These are phyloP conservation scores for Verticillium longisporum DNA, from an alignment of 2,329 filamentous ascomycete genomes.

Conservation along the genomic window DNA sequence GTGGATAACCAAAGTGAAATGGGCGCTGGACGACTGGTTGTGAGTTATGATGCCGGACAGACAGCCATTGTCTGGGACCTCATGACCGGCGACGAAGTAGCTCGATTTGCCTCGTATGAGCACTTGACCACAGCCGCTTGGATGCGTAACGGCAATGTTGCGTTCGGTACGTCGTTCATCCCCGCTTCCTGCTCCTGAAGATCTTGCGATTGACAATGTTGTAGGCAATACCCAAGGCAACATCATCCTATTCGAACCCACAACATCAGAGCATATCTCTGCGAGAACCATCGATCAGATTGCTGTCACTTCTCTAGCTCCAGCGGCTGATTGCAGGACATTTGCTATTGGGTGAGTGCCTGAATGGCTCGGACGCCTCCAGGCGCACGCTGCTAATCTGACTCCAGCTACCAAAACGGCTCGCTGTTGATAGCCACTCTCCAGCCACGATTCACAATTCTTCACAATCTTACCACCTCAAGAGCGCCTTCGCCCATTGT, in stretches of 20 bases:
- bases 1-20: slow-evolving; percentile 89
- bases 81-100: slow-evolving; percentile 81
- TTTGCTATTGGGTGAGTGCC: slow-evolving; percentile 82
- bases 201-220: slow-evolving; percentile 14
- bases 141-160: slow-evolving; percentile 96
- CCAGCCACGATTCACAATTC: slow-evolving; percentile 85
- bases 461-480: slow-evolving; percentile 85
- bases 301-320: slow-evolving; percentile 87
- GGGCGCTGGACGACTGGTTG: slow-evolving; percentile 76
- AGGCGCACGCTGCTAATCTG: slow-evolving; percentile 6
- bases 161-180: slow-evolving; percentile 65
- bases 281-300: slow-evolving; percentile 86
- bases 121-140: slow-evolving; percentile 78
- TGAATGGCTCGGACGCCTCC: neutral
- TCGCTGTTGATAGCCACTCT: slow-evolving; percentile 85
- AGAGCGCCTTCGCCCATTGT: slow-evolving; percentile 81
- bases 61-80: slow-evolving; percentile 97
- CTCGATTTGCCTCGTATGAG: slow-evolving; percentile 89
- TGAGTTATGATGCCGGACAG: slow-evolving; percentile 87
- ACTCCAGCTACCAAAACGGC: slow-evolving; percentile 79
- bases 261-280: slow-evolving; percentile 87
- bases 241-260: slow-evolving; percentile 89
- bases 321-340: slow-evolving; percentile 81
- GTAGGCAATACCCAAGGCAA: slow-evolving; percentile 87
- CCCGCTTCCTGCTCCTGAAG: neutral